Base-by-base conservation (phyloP, 768 basidiomycete genomes). In the Mycena vitilis region DNA sequence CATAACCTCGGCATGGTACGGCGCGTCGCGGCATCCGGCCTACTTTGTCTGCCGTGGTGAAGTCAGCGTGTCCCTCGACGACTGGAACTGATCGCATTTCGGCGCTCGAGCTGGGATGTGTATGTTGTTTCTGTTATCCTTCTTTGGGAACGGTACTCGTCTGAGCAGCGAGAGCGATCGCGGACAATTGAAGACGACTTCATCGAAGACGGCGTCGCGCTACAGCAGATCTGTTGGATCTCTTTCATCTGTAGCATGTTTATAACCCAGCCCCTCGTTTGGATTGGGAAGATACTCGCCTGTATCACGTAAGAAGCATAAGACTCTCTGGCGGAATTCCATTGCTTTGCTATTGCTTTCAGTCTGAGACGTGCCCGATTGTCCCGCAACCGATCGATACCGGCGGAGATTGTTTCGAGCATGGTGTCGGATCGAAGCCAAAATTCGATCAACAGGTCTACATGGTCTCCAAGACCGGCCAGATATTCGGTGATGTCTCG, bases 391-490 rank as follows among this genome's bases (percentile, higher is more conserved):
- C 62, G 51, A 23, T 48, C 40, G 20, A 69, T 63, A n/a, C 63
- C 42, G 15, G 25, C 44, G 45, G 51, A 60, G 10, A 69, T 48
- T 9, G 68, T 64, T 37, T 69, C 68, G 5, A 69, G 63, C 63
- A 69, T 69, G 9, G 63, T 69, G 45, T 69, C 68, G 15, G 68
- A 69, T 9, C 63, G 58, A 34, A 65, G 25, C 63, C 62, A 69
- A 45, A 60, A 64, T 0, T 69, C 58, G 18, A 45, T 60, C 37
- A 65, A 30, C 11, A 15, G 16, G 16, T 69, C 63, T 16, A 69
- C 53, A 30, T 69, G 63, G 2, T 44, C 1, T 5, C 25, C 44
- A 5, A 65, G 51, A 49, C 25, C 2, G 5, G 47, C 51, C 8
- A 69, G 38, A 22, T 45, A 60, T 4, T 0, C 23, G 2, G 51